These are phyloP conservation scores for Globomyces sp. DNA, from an alignment of 371 early-diverging fungal genomes.

Conservation along the genomic window DNA sequence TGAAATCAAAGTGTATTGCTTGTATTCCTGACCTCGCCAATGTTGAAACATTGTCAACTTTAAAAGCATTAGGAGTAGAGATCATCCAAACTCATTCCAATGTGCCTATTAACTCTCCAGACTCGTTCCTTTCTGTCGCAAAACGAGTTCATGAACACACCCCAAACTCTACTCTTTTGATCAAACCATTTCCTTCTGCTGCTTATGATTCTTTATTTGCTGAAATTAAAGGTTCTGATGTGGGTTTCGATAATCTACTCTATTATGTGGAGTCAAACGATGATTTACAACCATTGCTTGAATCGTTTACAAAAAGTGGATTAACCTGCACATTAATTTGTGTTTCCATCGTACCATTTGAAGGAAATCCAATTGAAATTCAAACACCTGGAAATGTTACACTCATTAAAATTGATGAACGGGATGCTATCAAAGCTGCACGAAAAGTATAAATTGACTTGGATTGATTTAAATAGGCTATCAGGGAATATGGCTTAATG, in stretches of 20 bases:
- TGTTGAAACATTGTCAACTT: background rate
- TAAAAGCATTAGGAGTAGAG: constrained; percentile 7
- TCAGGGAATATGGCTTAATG: background rate
- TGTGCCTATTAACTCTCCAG: background rate
- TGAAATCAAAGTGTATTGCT: too few species aligned
- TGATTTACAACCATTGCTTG: background rate
- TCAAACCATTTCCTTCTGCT: background rate
- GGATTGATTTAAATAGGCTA: background rate
- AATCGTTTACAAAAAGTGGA: background rate
- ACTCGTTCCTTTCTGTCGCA: background rate
- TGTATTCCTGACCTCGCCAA: too few species aligned
- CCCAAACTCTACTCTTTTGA: background rate
- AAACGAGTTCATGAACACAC: background rate
- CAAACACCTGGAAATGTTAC: too few species aligned
- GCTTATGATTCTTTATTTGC: background rate
- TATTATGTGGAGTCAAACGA: constrained; percentile 6
- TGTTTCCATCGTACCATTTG: background rate
- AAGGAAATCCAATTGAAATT: background rate
- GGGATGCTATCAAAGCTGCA: background rate
- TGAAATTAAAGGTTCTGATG: background rate
- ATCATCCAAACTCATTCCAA: background rate
- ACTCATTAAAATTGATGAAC: background rate
- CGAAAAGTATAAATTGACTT: background rate
- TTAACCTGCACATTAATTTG: background rate
- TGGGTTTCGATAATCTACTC: background rate